A percentile compares a stretch with the other conserved stretches of the same genome.
Evolutionary conservation across 23 red algal species (phyloP).

Genomic region (Rhodosorus marinus): DNA sequence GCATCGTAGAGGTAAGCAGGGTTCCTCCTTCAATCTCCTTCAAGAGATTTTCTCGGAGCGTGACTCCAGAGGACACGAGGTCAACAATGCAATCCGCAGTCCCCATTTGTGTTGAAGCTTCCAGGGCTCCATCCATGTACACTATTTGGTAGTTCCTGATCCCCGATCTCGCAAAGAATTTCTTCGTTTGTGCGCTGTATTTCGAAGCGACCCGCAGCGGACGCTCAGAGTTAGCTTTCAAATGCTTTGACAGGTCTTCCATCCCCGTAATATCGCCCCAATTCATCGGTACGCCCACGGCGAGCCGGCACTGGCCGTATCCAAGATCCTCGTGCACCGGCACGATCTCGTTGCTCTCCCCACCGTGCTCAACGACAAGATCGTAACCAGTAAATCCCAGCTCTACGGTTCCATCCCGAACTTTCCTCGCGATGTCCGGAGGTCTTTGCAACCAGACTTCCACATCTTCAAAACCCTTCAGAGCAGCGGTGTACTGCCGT

Average conservation of each 20-base stretch:
- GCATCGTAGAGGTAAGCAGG: slow-evolving; percentile 48
- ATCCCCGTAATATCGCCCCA: slow-evolving; percentile 48
- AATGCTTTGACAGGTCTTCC: slow-evolving; percentile 9
- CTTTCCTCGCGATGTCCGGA: slow-evolving; percentile 88
- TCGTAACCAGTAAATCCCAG: slow-evolving; percentile 79
- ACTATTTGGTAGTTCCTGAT: slow-evolving; percentile 59
- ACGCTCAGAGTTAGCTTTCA: slow-evolving; percentile 2
- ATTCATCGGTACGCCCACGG: slow-evolving; percentile 74
- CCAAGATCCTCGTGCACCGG: slow-evolving; percentile 63
- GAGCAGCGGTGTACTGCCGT: slow-evolving; percentile 63
- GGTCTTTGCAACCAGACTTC: slow-evolving; percentile 98
- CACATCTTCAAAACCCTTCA: slow-evolving; percentile 31
- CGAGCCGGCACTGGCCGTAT: slow-evolving; percentile 63
- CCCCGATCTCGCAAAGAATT: slow-evolving; percentile 27
- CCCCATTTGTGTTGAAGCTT: slow-evolving; percentile 92
- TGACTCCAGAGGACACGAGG: slow-evolving; percentile 78
- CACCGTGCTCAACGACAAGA: slow-evolving; percentile 77
- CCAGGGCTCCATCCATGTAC: slow-evolving; percentile 87
- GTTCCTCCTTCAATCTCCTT: slow-evolving; percentile 82
- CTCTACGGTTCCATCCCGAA: slow-evolving; percentile 77
- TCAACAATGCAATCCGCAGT: slow-evolving; percentile 92
- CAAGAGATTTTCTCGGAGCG: slow-evolving; percentile 86
- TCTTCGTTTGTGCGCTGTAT: slow-evolving; percentile 29
- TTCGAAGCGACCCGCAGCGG: slow-evolving; percentile 80
- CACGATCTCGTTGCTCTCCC: slow-evolving; percentile 12